Evolutionary conservation across 257 asterid genomes (phyloP).

Genomic region (Solanum chiquidenum): DNA sequence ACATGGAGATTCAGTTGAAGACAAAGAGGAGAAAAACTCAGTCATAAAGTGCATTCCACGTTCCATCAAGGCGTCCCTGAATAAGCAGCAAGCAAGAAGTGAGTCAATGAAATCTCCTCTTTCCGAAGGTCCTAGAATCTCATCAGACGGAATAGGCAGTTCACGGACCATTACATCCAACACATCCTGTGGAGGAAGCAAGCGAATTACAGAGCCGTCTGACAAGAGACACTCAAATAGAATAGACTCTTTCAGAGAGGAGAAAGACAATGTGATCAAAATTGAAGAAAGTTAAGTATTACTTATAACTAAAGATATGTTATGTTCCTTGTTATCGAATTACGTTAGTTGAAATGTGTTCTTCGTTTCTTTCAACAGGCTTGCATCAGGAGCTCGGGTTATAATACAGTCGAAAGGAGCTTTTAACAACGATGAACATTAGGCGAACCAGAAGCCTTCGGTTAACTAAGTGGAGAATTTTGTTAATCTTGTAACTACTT

Average conservation of each 20-base stretch:
- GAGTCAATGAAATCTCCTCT: slow-evolving; percentile 88
- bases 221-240: slow-evolving; percentile 23
- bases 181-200: slow-evolving; percentile 64
- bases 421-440: slow-evolving; percentile 6
- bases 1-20: slow-evolving; percentile 37
- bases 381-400: slow-evolving; percentile 98
- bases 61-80: slow-evolving; percentile 63
- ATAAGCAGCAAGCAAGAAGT: slow-evolving; percentile 60
- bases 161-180: slow-evolving; percentile 47
- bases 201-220: slow-evolving; percentile 55
- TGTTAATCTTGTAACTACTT: not conserved
- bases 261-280: slow-evolving; percentile 50
- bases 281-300: slow-evolving; percentile 87
- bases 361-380: slow-evolving; percentile 40
- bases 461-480: not conserved
- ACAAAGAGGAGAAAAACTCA: slow-evolving; percentile 37
- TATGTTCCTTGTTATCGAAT: slow-evolving; percentile 3
- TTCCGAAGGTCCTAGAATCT: slow-evolving; percentile 82
- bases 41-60: slow-evolving; percentile 74
- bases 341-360: slow-evolving; percentile 23
- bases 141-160: slow-evolving; percentile 55
- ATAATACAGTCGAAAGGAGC: slow-evolving; percentile 61
- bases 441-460: not conserved
- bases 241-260: slow-evolving; percentile 36
- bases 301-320: not conserved